Evolutionary conservation across 352 stramenopile genomes (phyloP), one percentile per base, ranked within the genome.

Genomic region (Lagenidium giganteum): DNA sequence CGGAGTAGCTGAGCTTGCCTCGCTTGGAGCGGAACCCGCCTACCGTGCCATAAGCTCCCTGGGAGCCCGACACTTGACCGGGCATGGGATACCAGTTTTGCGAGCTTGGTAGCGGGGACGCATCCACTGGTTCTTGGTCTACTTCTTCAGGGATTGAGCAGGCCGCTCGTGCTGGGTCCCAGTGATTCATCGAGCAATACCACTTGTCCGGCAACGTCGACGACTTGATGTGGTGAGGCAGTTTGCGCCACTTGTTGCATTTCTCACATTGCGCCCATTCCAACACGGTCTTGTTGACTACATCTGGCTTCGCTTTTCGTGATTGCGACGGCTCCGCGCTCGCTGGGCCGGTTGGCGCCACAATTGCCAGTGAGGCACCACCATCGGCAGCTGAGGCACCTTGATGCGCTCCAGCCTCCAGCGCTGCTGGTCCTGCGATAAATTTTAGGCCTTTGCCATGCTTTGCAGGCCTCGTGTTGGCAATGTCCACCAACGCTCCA

Each of bases 101-200:
- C 16, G 66, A 70, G 18, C 60, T 67, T 12, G 66, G 66, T 13
- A 67, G 42, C 9, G 70, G 69, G 7, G 64, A 75, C 7, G 56
- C 50, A 2, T 64, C 57, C 14, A 88, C 26, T 8, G 76, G 70
- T n/a, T 88, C 79, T 35, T 87, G 67, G 24, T 93, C 81, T 17
- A 67, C 72, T 65, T 93, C 78, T 44, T 93, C 72, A 1, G 81
- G 69, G 9, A 83, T 64, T 16, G 59, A 67, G 33, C 81, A 93
- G 32, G 75, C 87, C 5, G 78, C 76, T 25, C 73, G 76, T 4
- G 65, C 85, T n/a, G 73, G 54, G 57, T 98, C 93, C 78, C 91
- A 98, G 24, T 85, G 76, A 61, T 98, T 98, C 73, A 98, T 87
- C 16, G 87, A 81, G 64, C 95, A 98, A 53, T 95, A 98, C 95